Base-by-base conservation (phyloP, 176 grass and related monocot genomes). In the Eremochloa ophiuroides region DNA sequence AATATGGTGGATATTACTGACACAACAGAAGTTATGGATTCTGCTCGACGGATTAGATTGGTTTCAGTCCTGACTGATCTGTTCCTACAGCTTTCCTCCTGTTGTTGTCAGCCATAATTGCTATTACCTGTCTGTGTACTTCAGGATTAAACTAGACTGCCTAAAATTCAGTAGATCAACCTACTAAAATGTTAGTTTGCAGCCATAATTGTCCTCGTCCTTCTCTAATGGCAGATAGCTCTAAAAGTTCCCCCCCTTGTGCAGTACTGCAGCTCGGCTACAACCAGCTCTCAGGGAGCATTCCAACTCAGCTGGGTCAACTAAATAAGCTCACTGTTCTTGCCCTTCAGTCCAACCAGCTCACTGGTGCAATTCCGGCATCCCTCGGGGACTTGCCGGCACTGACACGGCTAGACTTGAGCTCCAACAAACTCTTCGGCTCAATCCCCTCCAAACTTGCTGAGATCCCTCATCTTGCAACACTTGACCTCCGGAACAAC, bases 231-330 rank as follows among this genome's bases (percentile, higher is more conserved):
- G 12, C 27, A 61, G 41, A 41, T 73, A 61, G 7, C 76, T 84
- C 22, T 79, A 62, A 69, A 70, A 9, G 2, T 26, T 46, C 33
- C 29, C 27, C 33, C 20, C 37, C 28, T 53, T 69, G n/a, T 93
- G 47, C 75, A 95, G 88, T 98, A 4, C 84, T 98, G 84, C 91
- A 93, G 87, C 84, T 98, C 7, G 87, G 92, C 14, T 91, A 98
- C 74, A 95, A 95, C 76, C 77, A 88, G 66, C 55, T 98, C 5
- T 88, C 82, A 26, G 88, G 90, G 79, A 91, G 93, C 79, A 80
- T 98, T 80, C 96, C 96, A 5, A 89, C 75, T 22, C 88, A 93
- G 82, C 73, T 98, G 51, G 86, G 93, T 41, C 40, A 79, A 66
- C 64, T 94, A 62, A 98, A 77, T 41, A 89, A 91, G 47, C 84